Base-by-base conservation (phyloP, 768 basidiomycete genomes). In the Peribolospora kevripleyi region DNA sequence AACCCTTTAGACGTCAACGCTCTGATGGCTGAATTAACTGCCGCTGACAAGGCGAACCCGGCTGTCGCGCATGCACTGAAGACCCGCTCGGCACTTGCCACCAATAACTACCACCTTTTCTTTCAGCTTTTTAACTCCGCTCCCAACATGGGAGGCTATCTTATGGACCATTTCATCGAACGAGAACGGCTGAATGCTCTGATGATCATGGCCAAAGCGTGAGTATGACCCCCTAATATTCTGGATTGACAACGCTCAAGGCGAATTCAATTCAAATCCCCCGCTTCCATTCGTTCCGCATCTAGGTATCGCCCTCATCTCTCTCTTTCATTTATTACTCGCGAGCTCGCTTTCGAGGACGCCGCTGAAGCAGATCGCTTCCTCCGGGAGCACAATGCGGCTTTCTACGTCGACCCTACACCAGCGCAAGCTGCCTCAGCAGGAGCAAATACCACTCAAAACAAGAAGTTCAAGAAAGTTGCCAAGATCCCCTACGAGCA, bases 91-190 rank as follows among this genome's bases (percentile, higher is more conserved):
- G 84, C 88, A 14, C 68, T 88, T 57, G 77, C 88, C 49, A 84
- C 84, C 70, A 84, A 83, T 65, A 98, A 97, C 67, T 98, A 97
- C 69, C 84, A 87, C 68, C 75, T 78, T 46, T 74, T 98, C 61
- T 97, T 97, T 71, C 76, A 78, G 54, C 70, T 87, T 55, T 97
- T 84, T 69, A 45, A 51, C 46, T 72, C 73, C 54, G 85, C 86
- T 48, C 87, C 88, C 38, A 88, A 91, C 65, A 97, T 97, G 93
- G 86, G 87, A 45, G 88, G 78, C 54, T 97, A 97, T 68, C 87
- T 98, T 64, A 93, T 98, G 85, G 93, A 97, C 69, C 88, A 95
- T 67, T 95, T 97, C 67, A 82, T 95, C 63, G 78, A 80, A 63
- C 76, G 93, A 62, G 93, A 97, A 70, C 72, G 93, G 57, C 75